These are phyloP conservation scores for Entelexis sorbosivorans DNA, from an alignment of 1,139 yeast genomes.

Conservation along the genomic window DNA sequence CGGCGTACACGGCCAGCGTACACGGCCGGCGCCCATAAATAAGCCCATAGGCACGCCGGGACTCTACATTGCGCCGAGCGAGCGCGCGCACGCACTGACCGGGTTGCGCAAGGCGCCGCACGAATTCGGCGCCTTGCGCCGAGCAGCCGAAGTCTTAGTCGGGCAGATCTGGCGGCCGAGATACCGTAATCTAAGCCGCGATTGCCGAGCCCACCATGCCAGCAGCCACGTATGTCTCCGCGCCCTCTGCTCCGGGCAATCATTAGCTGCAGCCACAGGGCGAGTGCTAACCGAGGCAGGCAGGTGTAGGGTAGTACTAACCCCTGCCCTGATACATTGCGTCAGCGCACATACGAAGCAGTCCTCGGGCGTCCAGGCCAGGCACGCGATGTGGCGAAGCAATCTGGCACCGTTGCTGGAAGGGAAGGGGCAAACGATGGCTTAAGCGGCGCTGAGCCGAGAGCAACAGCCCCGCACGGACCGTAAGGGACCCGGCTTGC, in stretches of 20 bases:
- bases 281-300: not conserved
- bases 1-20: no score
- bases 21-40: no score
- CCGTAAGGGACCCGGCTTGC: not conserved
- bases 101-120: no score
- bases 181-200: not conserved
- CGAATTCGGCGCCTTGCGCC: no score
- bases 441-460: not conserved
- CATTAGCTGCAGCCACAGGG: constrained; percentile 1
- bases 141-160: not conserved
- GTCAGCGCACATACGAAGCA: not conserved
- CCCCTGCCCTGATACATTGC: not conserved
- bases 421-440: not conserved
- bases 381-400: not conserved
- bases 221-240: not conserved
- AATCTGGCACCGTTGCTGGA: not conserved
- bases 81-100: no score
- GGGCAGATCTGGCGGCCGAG: not conserved
- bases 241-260: not conserved
- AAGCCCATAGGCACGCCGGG: no score
- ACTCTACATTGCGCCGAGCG: no score
- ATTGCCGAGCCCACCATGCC: not conserved
- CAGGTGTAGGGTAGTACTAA: not conserved
- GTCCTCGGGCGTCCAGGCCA: not conserved
- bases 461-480: not conserved